phyloP scores from a whole-genome alignment of 208 protist species.

The Spironucleus salmonicida region DNA sequence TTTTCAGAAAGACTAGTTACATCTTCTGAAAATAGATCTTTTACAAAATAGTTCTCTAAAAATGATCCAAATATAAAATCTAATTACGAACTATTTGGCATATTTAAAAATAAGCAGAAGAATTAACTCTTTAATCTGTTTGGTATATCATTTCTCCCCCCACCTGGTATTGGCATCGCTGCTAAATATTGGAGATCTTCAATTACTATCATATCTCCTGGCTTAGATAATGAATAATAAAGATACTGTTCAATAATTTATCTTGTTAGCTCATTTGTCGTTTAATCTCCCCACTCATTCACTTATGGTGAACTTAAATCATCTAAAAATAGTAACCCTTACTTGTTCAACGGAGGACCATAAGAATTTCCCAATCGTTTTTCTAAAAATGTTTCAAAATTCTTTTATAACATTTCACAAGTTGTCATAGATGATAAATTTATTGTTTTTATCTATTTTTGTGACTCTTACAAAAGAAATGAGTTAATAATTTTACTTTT shows the following conservation, averaged over 20 bases:
- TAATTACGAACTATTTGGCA: slow-evolving; percentile 72
- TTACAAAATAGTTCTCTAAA: slow-evolving; percentile 64
- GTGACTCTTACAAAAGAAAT: slow-evolving; percentile 46
- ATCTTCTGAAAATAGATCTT: slow-evolving; percentile 57
- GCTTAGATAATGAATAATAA: slow-evolving; percentile 58
- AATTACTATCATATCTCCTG: slow-evolving; percentile 72
- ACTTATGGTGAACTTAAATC: slow-evolving; percentile 91
- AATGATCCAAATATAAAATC: slow-evolving; percentile 83
- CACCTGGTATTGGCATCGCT: slow-evolving; percentile 83
- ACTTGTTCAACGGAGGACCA: slow-evolving; percentile 74
- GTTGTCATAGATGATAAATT: slow-evolving; percentile 61
- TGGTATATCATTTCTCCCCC: slow-evolving; percentile 90
- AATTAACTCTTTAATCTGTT: slow-evolving; percentile 81
- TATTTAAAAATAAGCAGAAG: slow-evolving; percentile 76
- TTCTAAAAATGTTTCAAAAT: slow-evolving; percentile 72
- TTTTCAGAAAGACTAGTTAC: slow-evolving; percentile 64
- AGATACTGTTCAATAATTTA: slow-evolving; percentile 59
- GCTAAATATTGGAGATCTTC: slow-evolving; percentile 76
- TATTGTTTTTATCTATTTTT: slow-evolving; percentile 51
- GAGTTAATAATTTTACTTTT: slow-evolving; percentile 57
- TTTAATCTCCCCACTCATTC: slow-evolving; percentile 59
- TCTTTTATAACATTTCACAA: slow-evolving; percentile 53
- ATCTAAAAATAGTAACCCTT: slow-evolving; percentile 83
- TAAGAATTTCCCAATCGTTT: slow-evolving; percentile 75
- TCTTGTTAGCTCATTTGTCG: slow-evolving; percentile 60